Percentiles rank a stretch among this genome's conserved stretches.
These are phyloP conservation scores for Plasmodium yoelii DNA, from an alignment of 169 alveolate species.

Conservation along the genomic window DNA sequence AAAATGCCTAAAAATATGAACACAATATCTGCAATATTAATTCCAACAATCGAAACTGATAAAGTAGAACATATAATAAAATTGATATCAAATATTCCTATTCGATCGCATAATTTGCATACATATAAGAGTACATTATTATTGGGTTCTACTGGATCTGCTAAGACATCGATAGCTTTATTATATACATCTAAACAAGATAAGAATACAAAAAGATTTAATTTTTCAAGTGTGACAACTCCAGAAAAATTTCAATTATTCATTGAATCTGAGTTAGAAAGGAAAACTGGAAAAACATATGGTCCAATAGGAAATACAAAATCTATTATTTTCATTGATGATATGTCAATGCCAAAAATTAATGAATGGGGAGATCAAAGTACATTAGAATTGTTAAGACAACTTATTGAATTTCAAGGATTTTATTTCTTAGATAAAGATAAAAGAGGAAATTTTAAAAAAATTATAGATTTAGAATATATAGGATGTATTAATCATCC, in stretches of 20 bases:
- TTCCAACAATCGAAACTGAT: slow-evolving; percentile 96
- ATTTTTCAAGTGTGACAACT: slow-evolving; percentile 95
- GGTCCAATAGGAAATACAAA: slow-evolving; percentile 94
- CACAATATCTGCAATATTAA: slow-evolving; percentile 91
- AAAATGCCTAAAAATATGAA: slow-evolving; percentile 87
- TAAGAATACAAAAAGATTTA: slow-evolving; percentile 93
- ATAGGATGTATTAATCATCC: slow-evolving; percentile 97
- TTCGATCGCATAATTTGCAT: slow-evolving; percentile 75
- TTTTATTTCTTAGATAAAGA: slow-evolving; percentile 95
- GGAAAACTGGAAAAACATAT: slow-evolving; percentile 94
- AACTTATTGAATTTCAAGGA: slow-evolving; percentile 95
- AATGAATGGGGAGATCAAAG: slow-evolving; percentile 98
- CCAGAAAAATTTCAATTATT: slow-evolving; percentile 94
- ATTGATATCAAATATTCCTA: slow-evolving; percentile 86
- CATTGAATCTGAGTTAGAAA: slow-evolving; percentile 96
- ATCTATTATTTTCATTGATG: slow-evolving; percentile 96
- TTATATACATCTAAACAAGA: slow-evolving; percentile 90
- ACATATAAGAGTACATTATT: slow-evolving; percentile 88
- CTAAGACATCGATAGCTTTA: slow-evolving; percentile 95
- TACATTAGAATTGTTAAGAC: slow-evolving; percentile 94
- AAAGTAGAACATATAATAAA: slow-evolving; percentile 93
- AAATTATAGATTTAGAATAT: slow-evolving; percentile 91
- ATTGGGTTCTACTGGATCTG: slow-evolving; percentile 97
- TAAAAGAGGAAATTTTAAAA: slow-evolving; percentile 95
- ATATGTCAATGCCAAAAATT: slow-evolving; percentile 96